Base-by-base conservation (phyloP, 2,329 filamentous ascomycete species). In the Arthroderma sp. region DNA sequence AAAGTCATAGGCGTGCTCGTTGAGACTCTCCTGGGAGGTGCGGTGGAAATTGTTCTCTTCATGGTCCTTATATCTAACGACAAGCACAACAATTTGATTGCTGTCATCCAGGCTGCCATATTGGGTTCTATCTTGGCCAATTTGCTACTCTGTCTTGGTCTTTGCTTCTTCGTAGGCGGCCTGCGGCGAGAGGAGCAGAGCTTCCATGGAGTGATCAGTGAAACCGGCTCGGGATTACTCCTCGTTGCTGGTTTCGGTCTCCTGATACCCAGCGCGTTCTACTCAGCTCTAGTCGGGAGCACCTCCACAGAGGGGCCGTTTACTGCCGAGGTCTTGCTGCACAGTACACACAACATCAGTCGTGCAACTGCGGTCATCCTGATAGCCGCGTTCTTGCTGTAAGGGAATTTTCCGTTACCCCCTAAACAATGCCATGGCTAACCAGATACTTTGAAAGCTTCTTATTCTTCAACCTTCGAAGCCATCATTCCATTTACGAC, bases 161-260 rank as follows among this genome's bases (percentile, higher is more conserved):
- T 81, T 43, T 91, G 85, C 60, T 93, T 94, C 67, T 77, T 89
- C 49, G 74, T 79, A 22, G 84, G 84, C 36, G 85, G 86, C 6
- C 52, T 89, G 32, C 80, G 83, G 47, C 78, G 88, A 29, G 58
- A 75, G 29, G 83, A 93, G 60, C 89, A 95, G 61, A 81, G 78
- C 62, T 96, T 95, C 74, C 94, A 95, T 68, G 78, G 83, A 31
- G 79, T 80, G 4, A 74, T 93, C 45, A 83, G 80, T 51, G 86
- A 94, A 63, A 82, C 83, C 5, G 85, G 85, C 11, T 84, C 76
- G 40, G 84, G 83, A 1, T 61, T 93, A 40, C 68, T 93, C 22
- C 69, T 93, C 42, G 85, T 85, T 46, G 84, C 85, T 66, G 84
- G 77, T 51, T 83, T 76, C 57, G 53, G 55, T 5, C 54, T 65